These are phyloP conservation scores for Casuarina glauca DNA, from an alignment of 306 rosid genomes.

Conservation along the genomic window DNA sequence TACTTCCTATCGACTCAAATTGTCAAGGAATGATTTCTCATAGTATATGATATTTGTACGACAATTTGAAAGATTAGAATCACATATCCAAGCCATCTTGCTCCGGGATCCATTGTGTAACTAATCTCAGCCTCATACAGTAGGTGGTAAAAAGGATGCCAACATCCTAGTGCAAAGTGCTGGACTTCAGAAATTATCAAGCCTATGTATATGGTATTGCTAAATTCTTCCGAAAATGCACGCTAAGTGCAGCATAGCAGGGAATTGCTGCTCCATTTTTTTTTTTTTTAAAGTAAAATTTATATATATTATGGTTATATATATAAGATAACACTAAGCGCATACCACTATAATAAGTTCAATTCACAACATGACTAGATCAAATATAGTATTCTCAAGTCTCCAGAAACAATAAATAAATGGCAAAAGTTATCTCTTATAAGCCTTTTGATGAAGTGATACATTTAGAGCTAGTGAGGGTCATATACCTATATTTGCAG, in stretches of 20 bases:
- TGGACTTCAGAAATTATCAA: not conserved
- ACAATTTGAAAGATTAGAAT: conserved; percentile 6
- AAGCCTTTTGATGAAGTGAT: too few relatives aligned
- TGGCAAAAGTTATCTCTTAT: too few relatives aligned
- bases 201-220: not conserved
- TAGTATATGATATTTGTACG: too few relatives aligned
- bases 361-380: too few relatives aligned
- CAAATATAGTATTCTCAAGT: too few relatives aligned
- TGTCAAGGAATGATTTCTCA: not conserved
- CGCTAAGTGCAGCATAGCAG: conserved; percentile 1
- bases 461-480: too few relatives aligned
- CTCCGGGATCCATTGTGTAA: not conserved
- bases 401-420: too few relatives aligned
- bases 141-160: not conserved
- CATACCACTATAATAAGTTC: too few relatives aligned
- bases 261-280: not conserved
- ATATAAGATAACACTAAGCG: too few relatives aligned
- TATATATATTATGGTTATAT: too few relatives aligned
- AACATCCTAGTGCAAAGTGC: not conserved
- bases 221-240: not conserved
- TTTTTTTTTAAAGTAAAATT: too few relatives aligned
- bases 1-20: not conserved
- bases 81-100: not conserved
- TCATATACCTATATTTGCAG: too few relatives aligned
- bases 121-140: not conserved